Evolutionary conservation across 2,329 filamentous ascomycete genomes (phyloP), one percentile per base, ranked within the genome.

Genomic region (Rosellinia necatrix): DNA sequence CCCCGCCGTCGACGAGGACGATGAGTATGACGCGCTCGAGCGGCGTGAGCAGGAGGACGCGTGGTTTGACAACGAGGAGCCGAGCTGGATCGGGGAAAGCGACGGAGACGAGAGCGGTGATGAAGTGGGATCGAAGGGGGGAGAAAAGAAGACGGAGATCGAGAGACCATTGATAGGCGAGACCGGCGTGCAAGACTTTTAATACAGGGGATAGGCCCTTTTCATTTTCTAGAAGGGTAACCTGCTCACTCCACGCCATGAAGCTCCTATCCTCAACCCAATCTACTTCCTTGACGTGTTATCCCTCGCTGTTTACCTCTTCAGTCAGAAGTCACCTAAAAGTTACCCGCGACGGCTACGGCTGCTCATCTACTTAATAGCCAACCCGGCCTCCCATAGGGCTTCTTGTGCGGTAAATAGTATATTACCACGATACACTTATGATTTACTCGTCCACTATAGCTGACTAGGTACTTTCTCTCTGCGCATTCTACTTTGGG

Each of bases 51-150:
- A 77, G 12, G 81, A 93, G 71, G 90, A 96, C 32, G 80, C 80
- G 17, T 96, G 90, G 77, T 92, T 96, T 68, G 90, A 92, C 19
- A 85, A 86, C 5, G 88, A 96, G 76, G 87, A 90, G 64, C 87
- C 89, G 0, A 79, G 79, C 43, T 91, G 87, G 82, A 76, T 81
- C 25, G 76, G 77, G 34, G 79, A 77, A 2, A 72, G 70, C 10
- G 70, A 70, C 8, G 49, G 47, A 10, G 54, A 53, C 60, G 48
- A 61, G 10, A 34, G 34, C 9, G 52, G 52, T 58, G 47, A 61
- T 73, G 50, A 58, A 10, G 42, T 49, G 72, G 53, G 66, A 69
- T 44, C 35, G n/a, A 44, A 60, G n/a, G 42, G 47, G 17, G 51
- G 46, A 25, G 22, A 48, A 44, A 53, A 27, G 44, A 62, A 60